Percentiles rank a stretch among this genome's conserved stretches.
phyloP scores from a whole-genome alignment of 306 rosid species.

The Vigna radiata region DNA sequence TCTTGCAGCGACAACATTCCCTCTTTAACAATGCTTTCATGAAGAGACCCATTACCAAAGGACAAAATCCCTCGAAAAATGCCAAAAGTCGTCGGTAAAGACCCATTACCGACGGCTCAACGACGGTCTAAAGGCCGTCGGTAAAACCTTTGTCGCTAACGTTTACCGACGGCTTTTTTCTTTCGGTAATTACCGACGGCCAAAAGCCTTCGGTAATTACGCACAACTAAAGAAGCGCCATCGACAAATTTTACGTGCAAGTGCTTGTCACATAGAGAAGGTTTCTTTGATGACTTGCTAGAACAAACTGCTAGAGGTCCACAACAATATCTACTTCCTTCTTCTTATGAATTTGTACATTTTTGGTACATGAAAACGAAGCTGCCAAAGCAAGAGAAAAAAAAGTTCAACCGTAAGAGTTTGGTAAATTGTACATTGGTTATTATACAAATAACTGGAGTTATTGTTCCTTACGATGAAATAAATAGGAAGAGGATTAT shows the following conservation, averaged over 20 bases:
- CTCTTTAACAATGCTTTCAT: too few relatives aligned
- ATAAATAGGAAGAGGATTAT: background rate
- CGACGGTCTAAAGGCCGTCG: too few relatives aligned
- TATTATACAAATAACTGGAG: background rate
- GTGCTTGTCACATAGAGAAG: constrained; percentile 21
- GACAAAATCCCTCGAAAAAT: too few relatives aligned
- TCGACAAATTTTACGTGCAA: constrained; percentile 10
- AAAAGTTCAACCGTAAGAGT: constrained; percentile 5
- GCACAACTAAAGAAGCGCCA: constrained; percentile 9
- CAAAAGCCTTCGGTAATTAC: too few relatives aligned
- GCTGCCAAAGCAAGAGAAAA: constrained; percentile 57
- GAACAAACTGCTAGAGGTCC: constrained; percentile 92
- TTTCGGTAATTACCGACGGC: too few relatives aligned
- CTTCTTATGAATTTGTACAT: constrained; percentile 91
- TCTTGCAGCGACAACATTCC: too few relatives aligned
- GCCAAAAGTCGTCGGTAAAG: too few relatives aligned
- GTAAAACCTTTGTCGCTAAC: too few relatives aligned
- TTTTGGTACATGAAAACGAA: constrained; percentile 75
- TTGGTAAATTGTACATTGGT: constrained; percentile 5
- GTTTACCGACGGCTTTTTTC: too few relatives aligned
- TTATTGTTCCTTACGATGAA: background rate
- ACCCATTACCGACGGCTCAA: too few relatives aligned
- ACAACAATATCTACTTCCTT: constrained; percentile 86
- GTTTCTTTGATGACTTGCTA: constrained; percentile 45
- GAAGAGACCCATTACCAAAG: too few relatives aligned